Evolutionary conservation across 2,329 filamentous ascomycete genomes (phyloP).

Genomic region (Ophiostoma ulmi): DNA sequence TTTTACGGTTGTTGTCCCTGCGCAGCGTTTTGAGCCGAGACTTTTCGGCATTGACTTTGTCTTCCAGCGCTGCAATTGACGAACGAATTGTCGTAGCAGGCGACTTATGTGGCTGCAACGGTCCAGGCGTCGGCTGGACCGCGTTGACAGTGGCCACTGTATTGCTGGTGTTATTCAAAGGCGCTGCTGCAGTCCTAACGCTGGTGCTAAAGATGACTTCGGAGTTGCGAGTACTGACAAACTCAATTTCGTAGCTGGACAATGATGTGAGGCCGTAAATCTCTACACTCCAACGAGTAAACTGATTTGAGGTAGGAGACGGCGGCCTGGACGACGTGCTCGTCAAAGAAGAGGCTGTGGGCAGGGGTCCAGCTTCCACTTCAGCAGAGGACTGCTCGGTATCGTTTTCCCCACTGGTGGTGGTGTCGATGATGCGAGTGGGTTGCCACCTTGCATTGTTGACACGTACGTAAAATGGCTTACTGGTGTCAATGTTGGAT

Average conservation of each 20-base stretch:
- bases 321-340: not conserved
- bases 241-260: slow-evolving; percentile 74
- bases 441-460: slow-evolving; percentile 78
- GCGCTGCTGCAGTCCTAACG: slow-evolving; percentile 59
- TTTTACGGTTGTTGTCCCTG: slow-evolving; percentile 67
- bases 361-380: not conserved
- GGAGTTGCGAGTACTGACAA: slow-evolving; percentile 62
- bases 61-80: slow-evolving; percentile 67
- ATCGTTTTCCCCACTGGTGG: slow-evolving; percentile 21
- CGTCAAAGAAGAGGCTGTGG: not conserved
- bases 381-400: slow-evolving; percentile 9
- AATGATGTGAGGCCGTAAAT: slow-evolving; percentile 65
- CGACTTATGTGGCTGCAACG: slow-evolving; percentile 65
- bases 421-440: slow-evolving; percentile 59
- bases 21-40: slow-evolving; percentile 63
- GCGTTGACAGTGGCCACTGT: slow-evolving; percentile 36
- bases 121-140: slow-evolving; percentile 32
- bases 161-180: slow-evolving; percentile 34
- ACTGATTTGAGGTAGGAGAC: slow-evolving; percentile 31
- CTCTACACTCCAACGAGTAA: slow-evolving; percentile 62
- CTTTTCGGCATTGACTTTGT: slow-evolving; percentile 64
- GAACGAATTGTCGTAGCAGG: slow-evolving; percentile 71
- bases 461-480: slow-evolving; percentile 73
- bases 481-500: slow-evolving; percentile 58
- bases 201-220: slow-evolving; percentile 65